Evolutionary conservation across 2,329 filamentous ascomycete species (phyloP).

Genomic region (Colletotrichum musicola): DNA sequence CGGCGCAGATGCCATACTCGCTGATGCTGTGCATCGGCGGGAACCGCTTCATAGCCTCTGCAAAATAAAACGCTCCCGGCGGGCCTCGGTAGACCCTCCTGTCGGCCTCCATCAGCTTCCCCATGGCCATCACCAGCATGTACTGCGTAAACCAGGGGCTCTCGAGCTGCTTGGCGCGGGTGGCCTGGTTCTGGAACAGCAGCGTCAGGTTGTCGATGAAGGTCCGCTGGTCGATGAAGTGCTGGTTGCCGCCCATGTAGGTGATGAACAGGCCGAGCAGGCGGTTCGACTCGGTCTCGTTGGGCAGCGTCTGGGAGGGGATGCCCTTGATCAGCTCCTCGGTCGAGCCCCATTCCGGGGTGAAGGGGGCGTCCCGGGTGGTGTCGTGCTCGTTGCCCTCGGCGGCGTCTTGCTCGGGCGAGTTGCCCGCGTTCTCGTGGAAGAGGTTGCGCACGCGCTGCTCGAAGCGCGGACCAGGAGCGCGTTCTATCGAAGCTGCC

Average conservation of each 20-base stretch:
- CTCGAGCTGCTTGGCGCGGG: slow-evolving; percentile 39
- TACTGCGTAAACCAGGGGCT: slow-evolving; percentile 46
- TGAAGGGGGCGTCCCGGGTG: slow-evolving; percentile 22
- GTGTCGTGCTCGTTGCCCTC: slow-evolving; percentile 15
- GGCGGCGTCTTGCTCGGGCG: slow-evolving; percentile 22
- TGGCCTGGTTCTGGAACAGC: slow-evolving; percentile 43
- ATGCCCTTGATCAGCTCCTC: slow-evolving; percentile 36
- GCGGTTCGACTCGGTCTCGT: slow-evolving; percentile 41
- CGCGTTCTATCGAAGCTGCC: slow-evolving; percentile 35
- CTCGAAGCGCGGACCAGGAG: slow-evolving; percentile 29
- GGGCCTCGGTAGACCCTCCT: slow-evolving; percentile 40
- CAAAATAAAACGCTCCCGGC: slow-evolving; percentile 44
- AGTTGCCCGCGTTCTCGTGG: slow-evolving; percentile 30
- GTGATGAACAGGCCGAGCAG: slow-evolving; percentile 44
- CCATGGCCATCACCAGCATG: slow-evolving; percentile 47
- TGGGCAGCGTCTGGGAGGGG: slow-evolving; percentile 26
- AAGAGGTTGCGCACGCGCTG: slow-evolving; percentile 29
- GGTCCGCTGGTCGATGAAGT: slow-evolving; percentile 45
- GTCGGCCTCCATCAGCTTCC: slow-evolving; percentile 44
- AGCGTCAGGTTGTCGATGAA: slow-evolving; percentile 44
- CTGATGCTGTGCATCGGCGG: slow-evolving; percentile 44
- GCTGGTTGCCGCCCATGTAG: slow-evolving; percentile 45
- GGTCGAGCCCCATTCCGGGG: slow-evolving; percentile 34
- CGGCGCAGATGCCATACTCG: slow-evolving; percentile 43
- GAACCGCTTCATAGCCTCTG: slow-evolving; percentile 44